Evolutionary conservation across 495 filamentous ascomycete species (phyloP).

Genomic region (Hypoxylon cercidicola): DNA sequence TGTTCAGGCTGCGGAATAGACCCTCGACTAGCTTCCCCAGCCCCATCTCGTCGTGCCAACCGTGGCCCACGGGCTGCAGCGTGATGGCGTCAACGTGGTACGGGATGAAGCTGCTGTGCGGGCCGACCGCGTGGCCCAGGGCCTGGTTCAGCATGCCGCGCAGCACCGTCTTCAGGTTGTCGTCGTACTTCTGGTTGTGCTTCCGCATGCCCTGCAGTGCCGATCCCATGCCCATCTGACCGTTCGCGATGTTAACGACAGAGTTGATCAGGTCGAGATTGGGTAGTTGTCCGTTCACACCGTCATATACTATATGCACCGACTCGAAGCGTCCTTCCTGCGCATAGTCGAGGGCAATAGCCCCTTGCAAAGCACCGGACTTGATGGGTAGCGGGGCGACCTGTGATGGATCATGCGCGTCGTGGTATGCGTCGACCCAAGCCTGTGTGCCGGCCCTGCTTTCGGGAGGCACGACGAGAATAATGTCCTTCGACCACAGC

Average conservation of each 20-base stretch:
- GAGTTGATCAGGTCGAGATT: slow-evolving; percentile 97
- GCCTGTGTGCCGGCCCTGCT: slow-evolving; percentile 92
- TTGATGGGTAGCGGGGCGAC: slow-evolving; percentile 88
- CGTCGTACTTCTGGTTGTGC: slow-evolving; percentile 83
- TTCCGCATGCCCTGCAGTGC: slow-evolving; percentile 87
- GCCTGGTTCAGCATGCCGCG: slow-evolving; percentile 94
- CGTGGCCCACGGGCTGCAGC: slow-evolving; percentile 85
- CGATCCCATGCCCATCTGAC: slow-evolving; percentile 90
- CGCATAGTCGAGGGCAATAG: slow-evolving; percentile 91
- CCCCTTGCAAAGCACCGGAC: slow-evolving; percentile 92
- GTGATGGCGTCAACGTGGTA: slow-evolving; percentile 98
- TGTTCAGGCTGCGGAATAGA: slow-evolving; percentile 91
- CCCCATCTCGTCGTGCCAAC: slow-evolving; percentile 97
- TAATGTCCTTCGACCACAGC: slow-evolving; percentile 98
- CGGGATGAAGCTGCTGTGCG: slow-evolving; percentile 95
- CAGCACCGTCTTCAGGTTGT: slow-evolving; percentile 87
- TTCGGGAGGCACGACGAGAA: slow-evolving; percentile 88
- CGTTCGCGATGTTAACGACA: slow-evolving; percentile 83
- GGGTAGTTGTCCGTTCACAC: slow-evolving; percentile 93
- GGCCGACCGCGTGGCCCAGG: slow-evolving; percentile 86
- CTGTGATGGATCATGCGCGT: slow-evolving; percentile 73
- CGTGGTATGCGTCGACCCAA: slow-evolving; percentile 98
- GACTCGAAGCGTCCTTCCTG: slow-evolving; percentile 83
- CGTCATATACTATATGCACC: slow-evolving; percentile 93
- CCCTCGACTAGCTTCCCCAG: slow-evolving; percentile 90